phyloP scores from a whole-genome alignment of 2,329 filamentous ascomycete species.

The Aaosphaeria pasadenensis region DNA sequence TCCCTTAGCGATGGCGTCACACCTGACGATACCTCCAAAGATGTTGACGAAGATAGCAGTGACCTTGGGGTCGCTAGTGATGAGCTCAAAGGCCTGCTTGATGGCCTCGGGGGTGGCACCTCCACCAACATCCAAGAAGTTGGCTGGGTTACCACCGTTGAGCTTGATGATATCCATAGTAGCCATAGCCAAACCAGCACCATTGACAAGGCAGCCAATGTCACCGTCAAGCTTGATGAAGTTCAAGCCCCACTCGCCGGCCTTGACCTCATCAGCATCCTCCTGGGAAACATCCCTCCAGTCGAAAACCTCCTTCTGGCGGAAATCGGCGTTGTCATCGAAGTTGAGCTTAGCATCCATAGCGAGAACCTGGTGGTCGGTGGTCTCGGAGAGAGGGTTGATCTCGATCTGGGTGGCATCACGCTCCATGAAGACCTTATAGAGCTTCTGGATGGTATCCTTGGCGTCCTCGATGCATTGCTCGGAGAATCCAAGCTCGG shows the following conservation, averaged over 20 bases:
- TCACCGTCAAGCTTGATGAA: slow-evolving; percentile 99
- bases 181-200: slow-evolving; percentile 97
- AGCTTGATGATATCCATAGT: slow-evolving; percentile 99
- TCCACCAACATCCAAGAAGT: slow-evolving; percentile 98
- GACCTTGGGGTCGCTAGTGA: slow-evolving; percentile 97
- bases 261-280: slow-evolving; percentile 95
- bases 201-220: slow-evolving; percentile 98
- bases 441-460: slow-evolving; percentile 96
- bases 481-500: slow-evolving; percentile 93
- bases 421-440: slow-evolving; percentile 97
- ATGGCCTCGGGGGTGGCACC: slow-evolving; percentile 96
- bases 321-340: slow-evolving; percentile 98
- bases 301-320: slow-evolving; percentile 92
- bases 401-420: slow-evolving; percentile 99
- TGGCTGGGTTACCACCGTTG: slow-evolving; percentile 91
- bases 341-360: slow-evolving; percentile 99
- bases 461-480: slow-evolving; percentile 96
- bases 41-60: slow-evolving; percentile 99
- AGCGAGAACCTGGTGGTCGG: slow-evolving; percentile 94
- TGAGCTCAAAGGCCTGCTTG: slow-evolving; percentile 96
- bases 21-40: slow-evolving; percentile 97
- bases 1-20: slow-evolving; percentile 94
- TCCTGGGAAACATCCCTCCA: slow-evolving; percentile 96
- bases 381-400: slow-evolving; percentile 97
- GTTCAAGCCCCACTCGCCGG: slow-evolving; percentile 90